Evolutionary conservation across 2,329 filamentous ascomycete genomes (phyloP).

Genomic region (Exophiala oligosperma): DNA sequence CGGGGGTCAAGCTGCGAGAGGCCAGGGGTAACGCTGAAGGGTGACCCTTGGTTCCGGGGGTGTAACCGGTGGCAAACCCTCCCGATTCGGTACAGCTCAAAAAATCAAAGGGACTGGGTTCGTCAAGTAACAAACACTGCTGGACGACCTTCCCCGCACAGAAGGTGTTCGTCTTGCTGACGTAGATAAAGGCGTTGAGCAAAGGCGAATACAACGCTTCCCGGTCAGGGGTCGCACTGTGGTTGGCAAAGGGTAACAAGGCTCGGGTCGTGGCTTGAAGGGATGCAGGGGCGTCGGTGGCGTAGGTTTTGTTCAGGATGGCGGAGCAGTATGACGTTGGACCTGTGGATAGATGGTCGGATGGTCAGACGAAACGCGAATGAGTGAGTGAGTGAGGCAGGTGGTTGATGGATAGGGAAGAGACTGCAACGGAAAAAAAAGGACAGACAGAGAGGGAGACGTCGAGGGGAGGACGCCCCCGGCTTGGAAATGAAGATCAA

Average conservation of each 20-base stretch:
- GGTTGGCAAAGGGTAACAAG: conserved; percentile 3
- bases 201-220: not conserved
- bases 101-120: not conserved
- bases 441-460: no score
- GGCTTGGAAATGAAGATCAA: no score
- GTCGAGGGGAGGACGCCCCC: no score
- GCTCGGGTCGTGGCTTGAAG: not conserved
- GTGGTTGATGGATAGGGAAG: not conserved
- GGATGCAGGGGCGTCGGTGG: conserved; percentile 40
- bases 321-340: conserved; percentile 55
- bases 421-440: no score
- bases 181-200: conserved; percentile 5
- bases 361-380: conserved; percentile 5
- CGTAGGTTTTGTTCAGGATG: conserved; percentile 47
- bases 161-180: not conserved
- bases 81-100: conserved; percentile 8
- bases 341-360: conserved; percentile 32
- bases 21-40: conserved; percentile 58
- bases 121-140: not conserved
- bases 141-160: not conserved
- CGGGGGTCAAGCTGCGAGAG: conserved; percentile 66
- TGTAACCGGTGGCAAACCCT: conserved; percentile 7
- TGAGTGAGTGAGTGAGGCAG: conserved; percentile 41
- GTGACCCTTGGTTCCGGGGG: conserved; percentile 1
- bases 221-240: conserved; percentile 1